Evolutionary conservation across 177 flowering plant species (phyloP).

Genomic region (Vitis hybrid): DNA sequence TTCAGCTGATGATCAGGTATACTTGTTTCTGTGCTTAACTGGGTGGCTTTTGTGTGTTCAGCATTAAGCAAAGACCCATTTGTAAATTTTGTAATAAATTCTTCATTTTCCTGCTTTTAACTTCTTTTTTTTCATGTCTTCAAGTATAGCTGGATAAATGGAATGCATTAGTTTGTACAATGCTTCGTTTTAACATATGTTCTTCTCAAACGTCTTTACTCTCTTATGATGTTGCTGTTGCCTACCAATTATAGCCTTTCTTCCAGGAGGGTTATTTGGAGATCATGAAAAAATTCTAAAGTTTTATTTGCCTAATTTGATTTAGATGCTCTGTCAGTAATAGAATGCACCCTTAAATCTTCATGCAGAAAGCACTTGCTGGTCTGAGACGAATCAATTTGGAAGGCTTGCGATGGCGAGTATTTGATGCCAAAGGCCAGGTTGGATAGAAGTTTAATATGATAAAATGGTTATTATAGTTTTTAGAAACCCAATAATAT

Average conservation of each 20-base stretch:
- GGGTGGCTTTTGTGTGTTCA: too few relatives aligned
- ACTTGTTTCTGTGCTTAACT: too few relatives aligned
- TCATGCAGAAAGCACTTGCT: constrained; percentile 82
- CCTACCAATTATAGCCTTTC: too few relatives aligned
- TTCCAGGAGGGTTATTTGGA: not conserved
- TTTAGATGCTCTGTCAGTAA: not conserved
- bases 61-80: too few relatives aligned
- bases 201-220: too few relatives aligned
- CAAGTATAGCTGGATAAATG: too few relatives aligned
- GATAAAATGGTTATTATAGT: not conserved
- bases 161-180: too few relatives aligned
- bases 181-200: too few relatives aligned
- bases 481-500: not conserved
- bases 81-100: not conserved
- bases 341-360: not conserved
- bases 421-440: constrained; percentile 97
- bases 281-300: not conserved
- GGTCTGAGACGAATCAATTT: constrained; percentile 78
- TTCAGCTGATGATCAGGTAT: too few relatives aligned
- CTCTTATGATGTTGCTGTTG: too few relatives aligned
- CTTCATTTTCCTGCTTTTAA: not conserved
- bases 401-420: constrained; percentile 93
- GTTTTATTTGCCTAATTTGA: too few relatives aligned
- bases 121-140: too few relatives aligned
- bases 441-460: constrained; percentile 26